A percentile compares a stretch with the other conserved stretches of the same genome.
These are phyloP conservation scores for Cutaneotrichosporon sp. DNA, from an alignment of 1,284 basidiomycete genomes.

Conservation along the genomic window DNA sequence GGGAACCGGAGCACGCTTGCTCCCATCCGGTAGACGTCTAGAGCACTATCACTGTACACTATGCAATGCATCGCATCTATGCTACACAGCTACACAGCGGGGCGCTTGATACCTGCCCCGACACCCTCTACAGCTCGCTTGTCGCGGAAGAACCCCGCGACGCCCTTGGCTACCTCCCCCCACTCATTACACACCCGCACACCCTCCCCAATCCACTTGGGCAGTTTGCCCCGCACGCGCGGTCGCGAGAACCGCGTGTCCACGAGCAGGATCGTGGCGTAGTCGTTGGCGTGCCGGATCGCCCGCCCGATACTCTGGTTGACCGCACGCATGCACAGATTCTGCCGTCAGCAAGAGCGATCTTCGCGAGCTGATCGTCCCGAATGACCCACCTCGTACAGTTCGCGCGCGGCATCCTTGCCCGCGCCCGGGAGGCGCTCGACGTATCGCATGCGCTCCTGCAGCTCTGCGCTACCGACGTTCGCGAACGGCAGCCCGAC, in stretches of 20 bases:
- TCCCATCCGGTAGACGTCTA: neutral
- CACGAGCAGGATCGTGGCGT: constrained; percentile 78
- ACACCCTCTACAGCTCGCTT: constrained; percentile 28
- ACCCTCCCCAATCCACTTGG: constrained; percentile 79
- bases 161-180: constrained; percentile 68
- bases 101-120: neutral
- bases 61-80: constrained; percentile 4
- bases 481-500: constrained; percentile 94
- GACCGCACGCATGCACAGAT: constrained; percentile 93
- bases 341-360: constrained; percentile 55
- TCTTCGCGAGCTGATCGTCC: too few species aligned
- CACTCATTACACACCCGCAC: constrained; percentile 68
- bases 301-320: constrained; percentile 97
- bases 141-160: constrained; percentile 68
- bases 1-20: too few species aligned
- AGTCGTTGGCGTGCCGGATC: constrained; percentile 82
- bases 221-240: constrained; percentile 73
- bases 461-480: constrained; percentile 81
- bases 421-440: constrained; percentile 56
- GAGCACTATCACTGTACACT: constrained; percentile 5
- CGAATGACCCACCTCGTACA: constrained; percentile 70
- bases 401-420: constrained; percentile 74
- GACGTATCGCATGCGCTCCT: constrained; percentile 87
- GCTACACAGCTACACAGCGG: neutral
- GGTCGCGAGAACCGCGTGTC: constrained; percentile 73